Percentiles rank a stretch among this genome's conserved stretches.
Evolutionary conservation across 805 yeast species (phyloP).

Genomic region (Ogataea philodendri): DNA sequence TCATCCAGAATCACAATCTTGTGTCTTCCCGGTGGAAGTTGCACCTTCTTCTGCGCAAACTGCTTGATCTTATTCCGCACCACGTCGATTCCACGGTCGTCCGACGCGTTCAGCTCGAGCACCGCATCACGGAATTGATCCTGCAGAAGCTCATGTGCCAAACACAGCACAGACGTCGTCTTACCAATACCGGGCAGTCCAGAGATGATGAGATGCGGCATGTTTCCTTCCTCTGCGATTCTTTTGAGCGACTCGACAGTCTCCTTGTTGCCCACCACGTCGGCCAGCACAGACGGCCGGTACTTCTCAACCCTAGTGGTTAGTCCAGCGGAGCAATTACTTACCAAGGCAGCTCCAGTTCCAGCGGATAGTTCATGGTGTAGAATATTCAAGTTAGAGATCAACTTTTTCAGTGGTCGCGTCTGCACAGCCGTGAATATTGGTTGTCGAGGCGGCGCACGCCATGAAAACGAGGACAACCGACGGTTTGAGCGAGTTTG

Average conservation of each 20-base stretch:
- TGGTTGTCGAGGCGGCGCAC: too few species aligned
- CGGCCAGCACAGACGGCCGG: slow-evolving; percentile 74
- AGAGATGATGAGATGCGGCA: slow-evolving; percentile 95
- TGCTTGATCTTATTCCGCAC: slow-evolving; percentile 92
- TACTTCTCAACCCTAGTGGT: slow-evolving; percentile 84
- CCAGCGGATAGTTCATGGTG: slow-evolving; percentile 27
- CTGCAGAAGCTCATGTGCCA: slow-evolving; percentile 82
- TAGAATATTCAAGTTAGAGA: slow-evolving; percentile 9
- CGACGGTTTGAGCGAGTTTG: too few species aligned
- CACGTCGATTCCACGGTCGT: slow-evolving; percentile 96
- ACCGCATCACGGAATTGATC: slow-evolving; percentile 69
- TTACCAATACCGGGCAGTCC: slow-evolving; percentile 98
- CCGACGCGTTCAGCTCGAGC: slow-evolving; percentile 91
- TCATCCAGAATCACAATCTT: slow-evolving; percentile 92
- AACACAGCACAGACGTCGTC: slow-evolving; percentile 88
- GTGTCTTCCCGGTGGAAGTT: slow-evolving; percentile 83
- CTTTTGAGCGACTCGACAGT: slow-evolving; percentile 80
- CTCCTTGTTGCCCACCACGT: slow-evolving; percentile 91
- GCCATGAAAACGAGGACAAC: background rate
- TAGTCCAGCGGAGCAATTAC: slow-evolving; percentile 14
- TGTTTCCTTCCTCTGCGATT: slow-evolving; percentile 89
- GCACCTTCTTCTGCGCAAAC: slow-evolving; percentile 92
- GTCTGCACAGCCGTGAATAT: slow-evolving; percentile 11
- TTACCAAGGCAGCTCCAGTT: slow-evolving; percentile 35
- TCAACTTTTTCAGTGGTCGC: slow-evolving; percentile 9